Percentiles rank a stretch among this genome's conserved stretches.
Conservation (phyloP, 129 eudicot genomes). For the Lactuca sativa region DNA sequence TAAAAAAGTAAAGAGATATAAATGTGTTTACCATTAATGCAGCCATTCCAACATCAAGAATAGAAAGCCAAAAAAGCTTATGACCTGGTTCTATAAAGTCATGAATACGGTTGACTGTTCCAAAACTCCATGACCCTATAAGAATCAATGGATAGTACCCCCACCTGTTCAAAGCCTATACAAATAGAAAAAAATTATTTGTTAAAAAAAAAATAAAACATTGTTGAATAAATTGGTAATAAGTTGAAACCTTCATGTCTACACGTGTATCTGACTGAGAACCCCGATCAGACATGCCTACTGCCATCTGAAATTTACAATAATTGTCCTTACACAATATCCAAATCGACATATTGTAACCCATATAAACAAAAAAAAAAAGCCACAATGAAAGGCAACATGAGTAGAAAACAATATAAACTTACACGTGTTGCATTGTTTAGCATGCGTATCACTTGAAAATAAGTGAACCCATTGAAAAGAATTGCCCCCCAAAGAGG, state of each 20-base stretch:
- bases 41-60: slow-evolving; percentile 97
- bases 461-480: slow-evolving; percentile 88
- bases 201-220: slow-evolving; percentile 1
- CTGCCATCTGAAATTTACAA: slow-evolving; percentile 82
- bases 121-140: slow-evolving; percentile 98
- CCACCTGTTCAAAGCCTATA: slow-evolving; percentile 85
- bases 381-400: slow-evolving; percentile 1
- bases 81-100: slow-evolving; percentile 87
- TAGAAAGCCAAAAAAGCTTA: slow-evolving; percentile 91
- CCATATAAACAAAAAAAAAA: slow-evolving; percentile 8
- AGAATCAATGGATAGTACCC: slow-evolving; percentile 96
- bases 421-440: slow-evolving; percentile 96
- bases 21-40: slow-evolving; percentile 70
- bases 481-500: slow-evolving; percentile 99
- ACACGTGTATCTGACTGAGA: slow-evolving; percentile 70
- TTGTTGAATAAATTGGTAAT: too few relatives aligned
- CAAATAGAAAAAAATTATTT: neutral
- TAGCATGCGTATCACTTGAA: slow-evolving; percentile 98
- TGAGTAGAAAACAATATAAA: slow-evolving; percentile 12
- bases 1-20: neutral
- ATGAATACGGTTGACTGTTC: slow-evolving; percentile 92
- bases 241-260: slow-evolving; percentile 61
- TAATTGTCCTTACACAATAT: slow-evolving; percentile 12
- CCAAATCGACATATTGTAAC: slow-evolving; percentile 11
- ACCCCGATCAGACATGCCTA: slow-evolving; percentile 77